Evolutionary conservation across 2,329 filamentous ascomycete genomes (phyloP).

Genomic region (Cytospora chrysosperma): DNA sequence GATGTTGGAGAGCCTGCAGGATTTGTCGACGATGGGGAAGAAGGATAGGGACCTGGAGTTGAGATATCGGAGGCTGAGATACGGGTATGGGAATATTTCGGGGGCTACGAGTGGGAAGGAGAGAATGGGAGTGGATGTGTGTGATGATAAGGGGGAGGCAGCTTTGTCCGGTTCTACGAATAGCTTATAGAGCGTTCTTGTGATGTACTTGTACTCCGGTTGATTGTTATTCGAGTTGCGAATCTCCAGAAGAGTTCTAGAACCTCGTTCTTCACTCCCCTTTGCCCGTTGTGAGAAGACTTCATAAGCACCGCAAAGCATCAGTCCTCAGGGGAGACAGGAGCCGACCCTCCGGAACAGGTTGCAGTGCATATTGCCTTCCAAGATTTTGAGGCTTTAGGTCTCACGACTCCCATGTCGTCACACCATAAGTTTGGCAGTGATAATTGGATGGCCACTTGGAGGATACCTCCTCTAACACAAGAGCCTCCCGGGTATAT

Average conservation of each 20-base stretch:
- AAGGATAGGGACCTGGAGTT: slow-evolving; percentile 34
- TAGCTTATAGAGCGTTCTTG: neutral
- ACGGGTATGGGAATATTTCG: slow-evolving; percentile 35
- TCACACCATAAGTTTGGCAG: neutral
- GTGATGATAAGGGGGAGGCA: slow-evolving; percentile 1
- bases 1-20: slow-evolving; percentile 35
- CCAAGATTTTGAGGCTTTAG: neutral
- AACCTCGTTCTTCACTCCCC: neutral
- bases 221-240: neutral
- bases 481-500: neutral
- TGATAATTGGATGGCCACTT: neutral
- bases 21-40: slow-evolving; percentile 31
- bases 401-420: neutral
- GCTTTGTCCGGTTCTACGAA: no score
- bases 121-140: slow-evolving; percentile 32
- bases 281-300: neutral
- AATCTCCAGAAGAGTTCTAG: neutral
- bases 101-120: slow-evolving; percentile 29
- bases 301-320: no score
- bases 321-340: no score
- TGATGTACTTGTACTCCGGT: neutral
- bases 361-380: neutral
- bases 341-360: neutral
- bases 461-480: neutral
- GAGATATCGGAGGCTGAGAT: slow-evolving; percentile 31